Conservation (phyloP, 2,329 filamentous ascomycete species). For the Trichoderma sp. region DNA sequence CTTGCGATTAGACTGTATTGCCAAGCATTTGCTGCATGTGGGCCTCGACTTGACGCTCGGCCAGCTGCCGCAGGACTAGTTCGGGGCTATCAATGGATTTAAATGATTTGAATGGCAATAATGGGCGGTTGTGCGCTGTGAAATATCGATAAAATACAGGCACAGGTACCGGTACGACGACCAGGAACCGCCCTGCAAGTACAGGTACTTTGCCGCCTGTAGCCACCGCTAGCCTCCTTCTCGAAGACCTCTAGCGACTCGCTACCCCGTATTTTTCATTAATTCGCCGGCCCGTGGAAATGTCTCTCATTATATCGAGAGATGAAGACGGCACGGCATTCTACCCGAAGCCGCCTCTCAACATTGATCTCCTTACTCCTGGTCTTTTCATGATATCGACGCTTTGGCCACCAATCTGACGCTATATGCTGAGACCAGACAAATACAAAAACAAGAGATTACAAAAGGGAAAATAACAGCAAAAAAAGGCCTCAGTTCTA, state of each 20-base stretch:
- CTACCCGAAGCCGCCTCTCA: not conserved
- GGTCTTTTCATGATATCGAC: not conserved
- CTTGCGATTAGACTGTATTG: not conserved
- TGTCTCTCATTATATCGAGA: not conserved
- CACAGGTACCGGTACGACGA: not conserved
- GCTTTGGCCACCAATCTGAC: not conserved
- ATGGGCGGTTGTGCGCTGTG: not conserved
- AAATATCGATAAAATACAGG: not conserved
- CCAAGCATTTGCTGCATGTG: not conserved
- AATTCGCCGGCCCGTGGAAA: not conserved
- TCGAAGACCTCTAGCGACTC: conserved; percentile 7
- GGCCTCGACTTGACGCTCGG: not conserved
- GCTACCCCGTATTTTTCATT: conserved; percentile 9
- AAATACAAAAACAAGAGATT: not conserved
- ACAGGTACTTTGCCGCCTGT: not conserved
- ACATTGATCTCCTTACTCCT: not conserved
- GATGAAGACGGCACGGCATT: not conserved
- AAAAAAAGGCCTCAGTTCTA: not conserved
- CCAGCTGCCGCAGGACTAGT: not conserved
- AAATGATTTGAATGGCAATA: not conserved
- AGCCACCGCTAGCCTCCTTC: not conserved
- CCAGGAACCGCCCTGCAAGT: not conserved
- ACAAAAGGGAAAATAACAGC: not conserved
- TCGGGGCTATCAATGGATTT: not conserved
- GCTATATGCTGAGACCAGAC: not conserved